Evolutionary conservation across 106 monocot genomes (phyloP).

Genomic region (Hemerocallis citrina): DNA sequence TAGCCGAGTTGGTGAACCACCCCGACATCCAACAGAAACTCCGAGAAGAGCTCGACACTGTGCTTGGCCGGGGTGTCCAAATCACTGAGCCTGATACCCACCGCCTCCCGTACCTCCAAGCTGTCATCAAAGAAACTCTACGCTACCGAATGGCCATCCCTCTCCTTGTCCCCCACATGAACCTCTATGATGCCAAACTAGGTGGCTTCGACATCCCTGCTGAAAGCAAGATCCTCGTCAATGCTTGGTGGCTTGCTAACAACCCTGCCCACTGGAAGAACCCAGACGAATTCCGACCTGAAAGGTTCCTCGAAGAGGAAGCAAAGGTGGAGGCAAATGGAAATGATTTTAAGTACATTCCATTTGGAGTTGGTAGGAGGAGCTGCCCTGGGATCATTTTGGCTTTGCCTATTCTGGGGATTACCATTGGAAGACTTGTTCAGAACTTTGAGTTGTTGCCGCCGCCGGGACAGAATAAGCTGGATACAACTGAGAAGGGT

Average conservation of each 20-base stretch:
- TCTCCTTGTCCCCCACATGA: constrained; percentile 77
- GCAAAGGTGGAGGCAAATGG: constrained; percentile 56
- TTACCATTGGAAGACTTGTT: constrained; percentile 58
- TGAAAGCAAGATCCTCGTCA: constrained; percentile 65
- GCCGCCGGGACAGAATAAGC: constrained; percentile 46
- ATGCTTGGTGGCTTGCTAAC: constrained; percentile 77
- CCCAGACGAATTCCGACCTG: constrained; percentile 69
- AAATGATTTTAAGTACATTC: constrained; percentile 64
- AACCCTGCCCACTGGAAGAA: constrained; percentile 61
- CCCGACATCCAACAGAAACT: constrained; percentile 47
- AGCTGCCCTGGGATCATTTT: constrained; percentile 80
- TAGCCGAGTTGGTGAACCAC: constrained; percentile 67
- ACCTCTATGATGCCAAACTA: constrained; percentile 63
- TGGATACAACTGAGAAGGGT: constrained; percentile 73
- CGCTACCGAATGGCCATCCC: constrained; percentile 72
- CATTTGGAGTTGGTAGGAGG: constrained; percentile 61
- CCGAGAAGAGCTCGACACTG: constrained; percentile 33
- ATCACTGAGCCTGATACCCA: constrained; percentile 60
- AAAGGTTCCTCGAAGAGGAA: constrained; percentile 72
- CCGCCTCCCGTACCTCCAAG: constrained; percentile 60
- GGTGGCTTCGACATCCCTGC: constrained; percentile 65
- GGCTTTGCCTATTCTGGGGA: constrained; percentile 69
- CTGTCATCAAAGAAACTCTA: constrained; percentile 64
- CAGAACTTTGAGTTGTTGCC: constrained; percentile 77
- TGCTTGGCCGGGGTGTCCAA: constrained; percentile 42